Conservation (phyloP, 2,329 filamentous ascomycete species). For the Colletotrichum sp. region DNA sequence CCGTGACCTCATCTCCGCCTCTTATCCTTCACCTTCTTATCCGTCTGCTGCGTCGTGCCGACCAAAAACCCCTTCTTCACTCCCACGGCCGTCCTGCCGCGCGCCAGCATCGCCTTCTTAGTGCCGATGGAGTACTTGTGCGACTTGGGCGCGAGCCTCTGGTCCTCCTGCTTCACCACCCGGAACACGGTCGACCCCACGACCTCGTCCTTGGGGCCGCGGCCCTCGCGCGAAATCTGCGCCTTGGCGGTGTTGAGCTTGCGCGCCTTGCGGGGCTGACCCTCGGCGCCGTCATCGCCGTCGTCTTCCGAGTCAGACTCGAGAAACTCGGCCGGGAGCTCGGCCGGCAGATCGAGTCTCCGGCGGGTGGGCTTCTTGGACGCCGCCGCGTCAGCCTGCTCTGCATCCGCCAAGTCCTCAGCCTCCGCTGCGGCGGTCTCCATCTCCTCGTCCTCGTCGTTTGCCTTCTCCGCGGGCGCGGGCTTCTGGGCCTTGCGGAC, state of each 20-base stretch:
- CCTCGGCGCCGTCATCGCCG: slow-evolving; percentile 26
- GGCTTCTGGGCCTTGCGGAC: slow-evolving; percentile 44
- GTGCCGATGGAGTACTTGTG: slow-evolving; percentile 45
- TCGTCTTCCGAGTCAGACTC: slow-evolving; percentile 55
- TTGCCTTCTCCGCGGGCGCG: slow-evolving; percentile 1
- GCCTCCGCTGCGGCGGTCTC: slow-evolving; percentile 21
- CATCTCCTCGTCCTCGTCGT: neutral
- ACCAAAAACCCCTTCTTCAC: slow-evolving; percentile 51
- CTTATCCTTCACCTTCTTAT: neutral
- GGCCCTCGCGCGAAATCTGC: slow-evolving; percentile 38
- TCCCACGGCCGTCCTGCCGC: slow-evolving; percentile 44
- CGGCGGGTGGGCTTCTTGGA: slow-evolving; percentile 12
- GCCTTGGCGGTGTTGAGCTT: slow-evolving; percentile 47
- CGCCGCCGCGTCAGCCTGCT: slow-evolving; percentile 26
- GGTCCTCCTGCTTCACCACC: slow-evolving; percentile 49
- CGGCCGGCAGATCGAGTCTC: slow-evolving; percentile 42
- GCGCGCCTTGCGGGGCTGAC: slow-evolving; percentile 43
- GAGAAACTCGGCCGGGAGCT: slow-evolving; percentile 60
- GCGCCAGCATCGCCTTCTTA: slow-evolving; percentile 51
- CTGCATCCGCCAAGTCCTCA: slow-evolving; percentile 21
- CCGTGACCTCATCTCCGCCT: neutral
- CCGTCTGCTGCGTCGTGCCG: neutral
- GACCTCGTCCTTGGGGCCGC: slow-evolving; percentile 45
- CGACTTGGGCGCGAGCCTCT: slow-evolving; percentile 52
- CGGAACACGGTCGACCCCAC: slow-evolving; percentile 62